Conservation (phyloP, 169 alveolate genomes). For the Cryptosporidium felis region DNA sequence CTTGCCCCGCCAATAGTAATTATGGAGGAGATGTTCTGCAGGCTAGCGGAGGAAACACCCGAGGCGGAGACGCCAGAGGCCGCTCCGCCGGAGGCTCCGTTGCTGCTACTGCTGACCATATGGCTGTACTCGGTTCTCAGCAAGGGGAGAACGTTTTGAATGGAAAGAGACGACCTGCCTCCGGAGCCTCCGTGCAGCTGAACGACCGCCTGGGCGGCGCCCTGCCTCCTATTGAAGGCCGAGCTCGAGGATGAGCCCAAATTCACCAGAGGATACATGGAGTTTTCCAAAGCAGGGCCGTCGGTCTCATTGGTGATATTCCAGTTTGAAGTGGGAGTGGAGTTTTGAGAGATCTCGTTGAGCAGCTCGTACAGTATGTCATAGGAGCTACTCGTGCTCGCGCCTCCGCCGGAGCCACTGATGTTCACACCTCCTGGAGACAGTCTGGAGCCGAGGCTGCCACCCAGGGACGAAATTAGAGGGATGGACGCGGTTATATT, state of each 20-base stretch:
- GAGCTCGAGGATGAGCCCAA: background rate
- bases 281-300: constrained; percentile 52
- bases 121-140: constrained; percentile 39
- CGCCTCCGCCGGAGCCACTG: background rate
- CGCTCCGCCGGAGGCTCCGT: too few relatives aligned
- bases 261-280: constrained; percentile 49
- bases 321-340: constrained; percentile 62
- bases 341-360: constrained; percentile 46
- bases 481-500: constrained; percentile 45
- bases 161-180: constrained; percentile 26
- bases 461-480: constrained; percentile 16
- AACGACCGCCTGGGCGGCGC: background rate
- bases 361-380: constrained; percentile 62
- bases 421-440: constrained; percentile 7
- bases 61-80: too few relatives aligned
- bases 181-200: constrained; percentile 26
- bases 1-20: background rate
- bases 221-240: constrained; percentile 32
- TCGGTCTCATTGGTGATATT: constrained; percentile 32
- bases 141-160: constrained; percentile 39
- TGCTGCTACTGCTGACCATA: background rate
- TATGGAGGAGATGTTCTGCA: background rate
- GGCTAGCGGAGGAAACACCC: too few relatives aligned
- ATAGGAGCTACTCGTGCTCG: constrained; percentile 16
- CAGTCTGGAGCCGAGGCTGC: background rate